Percentiles rank a stretch among this genome's conserved stretches.
Conservation (phyloP, 148 eudicot genomes). For the Pouteria glomerata region DNA sequence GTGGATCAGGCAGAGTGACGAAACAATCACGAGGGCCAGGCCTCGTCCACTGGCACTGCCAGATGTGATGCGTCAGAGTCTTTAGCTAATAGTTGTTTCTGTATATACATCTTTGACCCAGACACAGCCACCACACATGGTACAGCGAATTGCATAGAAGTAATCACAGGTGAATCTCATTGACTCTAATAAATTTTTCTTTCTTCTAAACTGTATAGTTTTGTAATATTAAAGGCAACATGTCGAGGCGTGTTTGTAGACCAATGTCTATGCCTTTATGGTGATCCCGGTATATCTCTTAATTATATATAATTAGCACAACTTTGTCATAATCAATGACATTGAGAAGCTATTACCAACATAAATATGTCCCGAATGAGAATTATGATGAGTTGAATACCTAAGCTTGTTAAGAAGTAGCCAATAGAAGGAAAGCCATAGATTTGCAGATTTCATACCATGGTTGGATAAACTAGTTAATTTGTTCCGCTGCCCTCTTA, state of each 20-base stretch:
- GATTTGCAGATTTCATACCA: no score
- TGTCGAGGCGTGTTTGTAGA: not conserved
- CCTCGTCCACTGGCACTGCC: slow-evolving; percentile 77
- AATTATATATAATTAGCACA: not conserved
- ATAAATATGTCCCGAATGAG: not conserved
- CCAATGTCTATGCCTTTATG: no score
- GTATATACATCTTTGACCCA: slow-evolving; percentile 32
- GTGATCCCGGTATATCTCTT: not conserved
- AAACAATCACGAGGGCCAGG: slow-evolving; percentile 72
- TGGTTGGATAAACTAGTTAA: not conserved
- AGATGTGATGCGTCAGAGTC: slow-evolving; percentile 36
- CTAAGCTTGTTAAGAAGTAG: not conserved
- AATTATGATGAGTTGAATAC: not conserved
- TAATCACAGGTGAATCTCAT: slow-evolving; percentile 42
- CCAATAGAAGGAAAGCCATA: not conserved
- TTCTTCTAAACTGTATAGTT: not conserved
- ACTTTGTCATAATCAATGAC: not conserved
- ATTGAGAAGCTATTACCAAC: not conserved
- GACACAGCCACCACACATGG: slow-evolving; percentile 30
- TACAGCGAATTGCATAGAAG: slow-evolving; percentile 27
- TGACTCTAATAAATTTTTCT: not conserved
- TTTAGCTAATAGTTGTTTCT: slow-evolving; percentile 22
- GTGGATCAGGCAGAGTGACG: slow-evolving; percentile 95
- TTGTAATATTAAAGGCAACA: not conserved
- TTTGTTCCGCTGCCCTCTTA: no score